Conservation (phyloP, 169 alveolate genomes). For the Plasmodium gonderi region DNA sequence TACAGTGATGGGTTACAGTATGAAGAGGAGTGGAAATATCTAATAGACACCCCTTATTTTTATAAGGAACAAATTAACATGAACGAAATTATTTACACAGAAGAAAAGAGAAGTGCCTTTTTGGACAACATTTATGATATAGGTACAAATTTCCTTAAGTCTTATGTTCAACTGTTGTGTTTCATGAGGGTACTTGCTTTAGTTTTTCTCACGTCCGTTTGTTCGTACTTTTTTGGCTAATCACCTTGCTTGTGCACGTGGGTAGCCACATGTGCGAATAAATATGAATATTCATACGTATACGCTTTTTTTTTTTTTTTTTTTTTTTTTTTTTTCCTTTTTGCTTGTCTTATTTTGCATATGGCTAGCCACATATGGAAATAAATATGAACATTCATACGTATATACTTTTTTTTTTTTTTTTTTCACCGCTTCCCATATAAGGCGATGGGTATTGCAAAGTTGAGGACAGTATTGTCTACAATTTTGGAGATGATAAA, state of each 20-base stretch:
- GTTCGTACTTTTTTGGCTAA: neutral
- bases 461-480: slow-evolving; percentile 25
- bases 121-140: slow-evolving; percentile 41
- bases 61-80: slow-evolving; percentile 39
- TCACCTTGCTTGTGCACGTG: neutral
- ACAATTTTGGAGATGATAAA: slow-evolving; percentile 20
- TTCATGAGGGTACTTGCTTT: neutral
- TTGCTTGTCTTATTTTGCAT: neutral
- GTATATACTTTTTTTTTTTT: neutral
- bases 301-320: slow-evolving; percentile 10
- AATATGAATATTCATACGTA: neutral
- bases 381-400: neutral
- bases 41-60: slow-evolving; percentile 49
- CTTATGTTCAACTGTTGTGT: neutral
- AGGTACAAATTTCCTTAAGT: slow-evolving; percentile 6
- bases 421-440: neutral
- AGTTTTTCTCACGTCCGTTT: neutral
- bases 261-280: neutral
- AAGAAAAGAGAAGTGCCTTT: slow-evolving; percentile 36
- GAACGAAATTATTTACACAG: slow-evolving; percentile 28
- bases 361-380: neutral
- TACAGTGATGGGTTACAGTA: slow-evolving; percentile 56
- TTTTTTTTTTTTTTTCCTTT: neutral
- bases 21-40: slow-evolving; percentile 42
- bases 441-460: slow-evolving; percentile 67